Conservation (phyloP, 805 yeast species). For the Sugiyamaella valdiviana region DNA sequence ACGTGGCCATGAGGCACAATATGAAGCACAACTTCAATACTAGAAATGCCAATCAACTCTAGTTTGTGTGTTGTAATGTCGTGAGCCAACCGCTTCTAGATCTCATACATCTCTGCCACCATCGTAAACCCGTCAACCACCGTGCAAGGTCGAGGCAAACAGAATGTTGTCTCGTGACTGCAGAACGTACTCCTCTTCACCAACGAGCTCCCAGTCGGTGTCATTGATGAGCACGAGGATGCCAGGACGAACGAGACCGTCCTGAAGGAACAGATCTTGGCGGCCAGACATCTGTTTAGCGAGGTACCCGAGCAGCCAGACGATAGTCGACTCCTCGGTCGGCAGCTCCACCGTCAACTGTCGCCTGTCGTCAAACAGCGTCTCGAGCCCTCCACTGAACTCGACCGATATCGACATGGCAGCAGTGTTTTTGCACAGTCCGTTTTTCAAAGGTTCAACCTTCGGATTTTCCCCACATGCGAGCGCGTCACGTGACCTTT, state of each 20-base stretch:
- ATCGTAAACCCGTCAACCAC: constrained; percentile 51
- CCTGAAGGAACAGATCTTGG: constrained; percentile 71
- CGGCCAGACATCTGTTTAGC: constrained; percentile 48
- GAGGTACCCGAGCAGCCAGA: constrained; percentile 53
- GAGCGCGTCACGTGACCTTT: no score
- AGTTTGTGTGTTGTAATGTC: no score
- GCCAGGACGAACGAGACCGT: constrained; percentile 83
- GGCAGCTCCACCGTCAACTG: constrained; percentile 43
- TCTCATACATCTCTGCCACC: background rate
- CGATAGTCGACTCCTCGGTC: constrained; percentile 31
- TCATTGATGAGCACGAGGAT: constrained; percentile 86
- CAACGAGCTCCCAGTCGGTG: constrained; percentile 95
- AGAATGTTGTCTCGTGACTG: constrained; percentile 72
- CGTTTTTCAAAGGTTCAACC: background rate
- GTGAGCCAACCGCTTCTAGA: no score
- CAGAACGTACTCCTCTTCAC: constrained; percentile 72
- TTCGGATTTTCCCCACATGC: no score
- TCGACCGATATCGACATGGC: constrained; percentile 24
- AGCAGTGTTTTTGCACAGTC: background rate
- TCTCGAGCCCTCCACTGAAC: constrained; percentile 73
- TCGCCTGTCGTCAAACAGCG: constrained; percentile 57
- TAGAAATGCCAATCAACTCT: no score
- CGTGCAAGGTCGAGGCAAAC: constrained; percentile 91
- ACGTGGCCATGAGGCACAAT: no score
- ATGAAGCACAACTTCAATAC: no score